Evolutionary conservation across 163 green algal species (phyloP), one percentile per base, ranked within the genome.

Genomic region (Botryococcus braunii): DNA sequence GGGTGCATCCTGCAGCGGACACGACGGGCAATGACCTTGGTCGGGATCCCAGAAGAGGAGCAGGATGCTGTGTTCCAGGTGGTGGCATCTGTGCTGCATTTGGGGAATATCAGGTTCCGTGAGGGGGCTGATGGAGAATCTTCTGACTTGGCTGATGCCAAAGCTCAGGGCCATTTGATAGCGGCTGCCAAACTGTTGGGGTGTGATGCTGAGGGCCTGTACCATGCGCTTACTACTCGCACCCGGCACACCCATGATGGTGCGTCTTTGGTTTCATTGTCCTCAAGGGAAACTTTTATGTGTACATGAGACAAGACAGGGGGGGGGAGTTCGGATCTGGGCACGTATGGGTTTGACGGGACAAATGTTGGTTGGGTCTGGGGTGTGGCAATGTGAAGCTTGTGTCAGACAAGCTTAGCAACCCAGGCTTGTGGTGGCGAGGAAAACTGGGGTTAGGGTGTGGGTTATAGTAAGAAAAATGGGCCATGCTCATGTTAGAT

Each of bases 71-170:
- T 96, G 23, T 96, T 96, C 71, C 66, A 80, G 31, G 78, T 86
- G 5, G 86, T 97, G 32, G 91, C 93, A 0, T 85, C 91, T n/a
- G 91, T 99, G 73, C 84, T 99, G 79, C 94, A 99, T 74, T 82
- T 98, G 48, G 93, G 93, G 41, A 99, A 98, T 75, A 71, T 97
- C 39, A 62, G 65, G 25, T 98, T 99, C 69, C 71, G 61, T 40
- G 77, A 89, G 23, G 74, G 73, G 34, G 39, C 64, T 0, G 77
- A 84, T n/a, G 62, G 65, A 21, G 89, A 93, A 66, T 81, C 72
- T 27, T 79, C 70, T 8, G 35, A 77, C 39, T 34, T 90, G 27
- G 57, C 69, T 25, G 39, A 67, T 8, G 78, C n/a, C 25, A 37
- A 36, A 0, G 8, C 38, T 7, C 11, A 86, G 60, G 47, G 67